Conservation (phyloP, 257 asterid genomes). For the Solanum raphanifolium region DNA sequence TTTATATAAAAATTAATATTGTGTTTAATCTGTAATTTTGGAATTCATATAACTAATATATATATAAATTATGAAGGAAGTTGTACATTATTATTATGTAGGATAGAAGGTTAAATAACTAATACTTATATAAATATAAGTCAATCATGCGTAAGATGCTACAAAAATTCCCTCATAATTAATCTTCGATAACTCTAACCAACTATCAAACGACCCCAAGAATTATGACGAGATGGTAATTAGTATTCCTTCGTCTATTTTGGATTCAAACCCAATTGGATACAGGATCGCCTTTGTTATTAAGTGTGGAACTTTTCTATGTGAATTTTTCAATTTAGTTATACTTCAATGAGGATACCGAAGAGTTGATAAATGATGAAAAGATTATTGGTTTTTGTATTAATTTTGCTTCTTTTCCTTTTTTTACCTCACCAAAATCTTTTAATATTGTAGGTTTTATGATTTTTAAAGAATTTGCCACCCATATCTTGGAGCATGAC, state of each 20-base stretch:
- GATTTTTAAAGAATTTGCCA: slow-evolving; percentile 28
- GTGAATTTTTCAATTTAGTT: no score
- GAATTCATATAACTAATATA: neutral
- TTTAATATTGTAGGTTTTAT: slow-evolving; percentile 14
- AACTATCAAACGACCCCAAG: neutral
- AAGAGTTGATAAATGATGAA: neutral
- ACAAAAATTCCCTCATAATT: neutral
- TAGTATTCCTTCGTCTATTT: neutral
- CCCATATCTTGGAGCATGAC: slow-evolving; percentile 47
- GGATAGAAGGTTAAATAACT: neutral
- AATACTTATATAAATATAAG: neutral
- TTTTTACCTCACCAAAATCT: slow-evolving; percentile 1
- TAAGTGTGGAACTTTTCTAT: no score
- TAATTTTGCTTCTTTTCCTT: neutral
- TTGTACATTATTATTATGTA: neutral
- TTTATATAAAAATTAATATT: neutral
- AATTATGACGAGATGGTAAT: neutral
- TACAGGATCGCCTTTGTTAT: neutral
- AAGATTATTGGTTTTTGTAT: neutral
- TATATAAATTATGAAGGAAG: neutral
- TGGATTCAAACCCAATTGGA: no score
- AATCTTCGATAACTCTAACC: neutral
- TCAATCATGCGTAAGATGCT: neutral
- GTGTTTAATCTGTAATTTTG: neutral
- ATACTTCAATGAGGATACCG: neutral